These are phyloP conservation scores for Coemansia sp. DNA, from an alignment of 192 early-diverging fungal genomes.

Conservation along the genomic window DNA sequence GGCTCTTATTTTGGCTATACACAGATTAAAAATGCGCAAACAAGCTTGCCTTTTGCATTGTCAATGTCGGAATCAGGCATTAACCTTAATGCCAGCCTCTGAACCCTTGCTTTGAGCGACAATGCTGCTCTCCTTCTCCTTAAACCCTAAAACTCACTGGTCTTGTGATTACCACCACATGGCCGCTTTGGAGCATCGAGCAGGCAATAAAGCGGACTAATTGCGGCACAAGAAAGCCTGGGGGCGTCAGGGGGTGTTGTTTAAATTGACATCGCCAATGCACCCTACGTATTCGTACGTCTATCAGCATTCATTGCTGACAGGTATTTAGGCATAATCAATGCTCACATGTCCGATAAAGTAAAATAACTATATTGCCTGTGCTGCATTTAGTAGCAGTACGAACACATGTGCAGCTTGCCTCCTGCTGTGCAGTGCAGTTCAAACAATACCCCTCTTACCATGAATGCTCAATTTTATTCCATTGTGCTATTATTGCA, in stretches of 20 bases:
- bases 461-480: no score
- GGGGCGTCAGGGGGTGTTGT: conserved; percentile 2
- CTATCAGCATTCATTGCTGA: conserved; percentile 23
- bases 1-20: no score
- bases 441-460: no score
- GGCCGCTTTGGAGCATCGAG: not conserved
- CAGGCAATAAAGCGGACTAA: conserved; percentile 5
- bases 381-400: not conserved
- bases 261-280: not conserved
- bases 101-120: no score
- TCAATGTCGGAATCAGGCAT: no score
- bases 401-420: conserved; percentile 2
- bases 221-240: conserved; percentile 1
- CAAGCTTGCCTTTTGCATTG: no score
- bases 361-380: not conserved
- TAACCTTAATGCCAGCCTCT: no score
- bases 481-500: no score
- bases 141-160: not conserved
- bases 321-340: conserved; percentile 38
- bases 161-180: conserved; percentile 1
- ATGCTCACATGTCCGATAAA: conserved; percentile 14
- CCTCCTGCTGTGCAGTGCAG: not conserved
- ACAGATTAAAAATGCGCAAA: no score
- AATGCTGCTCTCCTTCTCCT: no score
- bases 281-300: not conserved